Percentiles rank a stretch among this genome's conserved stretches.
These are phyloP conservation scores for Arachnomyces sp. DNA, from an alignment of 2,329 filamentous ascomycete genomes.

Conservation along the genomic window DNA sequence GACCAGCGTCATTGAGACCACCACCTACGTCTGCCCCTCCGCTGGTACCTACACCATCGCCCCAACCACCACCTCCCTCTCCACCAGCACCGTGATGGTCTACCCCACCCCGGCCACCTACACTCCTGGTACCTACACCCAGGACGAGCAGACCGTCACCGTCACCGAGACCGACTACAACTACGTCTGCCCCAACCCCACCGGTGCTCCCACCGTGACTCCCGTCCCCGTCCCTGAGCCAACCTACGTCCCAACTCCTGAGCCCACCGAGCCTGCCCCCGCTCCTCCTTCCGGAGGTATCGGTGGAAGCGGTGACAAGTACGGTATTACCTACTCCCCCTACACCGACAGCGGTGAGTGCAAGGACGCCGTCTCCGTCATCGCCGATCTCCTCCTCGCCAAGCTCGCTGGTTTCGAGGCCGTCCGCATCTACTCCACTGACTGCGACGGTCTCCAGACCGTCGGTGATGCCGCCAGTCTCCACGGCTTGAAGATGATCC, in stretches of 20 bases:
- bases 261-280: conserved; percentile 10
- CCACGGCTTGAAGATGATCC: conserved; percentile 67
- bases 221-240: conserved; percentile 19
- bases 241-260: conserved; percentile 14
- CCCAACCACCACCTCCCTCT: conserved; percentile 55
- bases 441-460: conserved; percentile 72
- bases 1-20: conserved; percentile 60
- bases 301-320: conserved; percentile 40
- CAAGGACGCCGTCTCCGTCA: conserved; percentile 54
- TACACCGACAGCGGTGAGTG: conserved; percentile 53
- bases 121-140: conserved; percentile 64
- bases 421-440: conserved; percentile 81
- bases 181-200: conserved; percentile 61
- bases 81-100: conserved; percentile 44
- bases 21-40: conserved; percentile 64
- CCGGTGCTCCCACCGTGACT: conserved; percentile 30
- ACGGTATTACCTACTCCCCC: conserved; percentile 73
- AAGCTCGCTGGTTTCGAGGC: conserved; percentile 58
- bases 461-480: conserved; percentile 61
- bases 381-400: conserved; percentile 54
- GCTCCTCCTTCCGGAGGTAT: conserved; percentile 14
- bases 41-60: conserved; percentile 69
- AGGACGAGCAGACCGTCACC: conserved; percentile 57
- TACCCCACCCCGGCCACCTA: conserved; percentile 59
- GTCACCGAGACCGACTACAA: conserved; percentile 60